Base-by-base conservation (phyloP, 352 stramenopile species). In the Phytophthora uliginosa region DNA sequence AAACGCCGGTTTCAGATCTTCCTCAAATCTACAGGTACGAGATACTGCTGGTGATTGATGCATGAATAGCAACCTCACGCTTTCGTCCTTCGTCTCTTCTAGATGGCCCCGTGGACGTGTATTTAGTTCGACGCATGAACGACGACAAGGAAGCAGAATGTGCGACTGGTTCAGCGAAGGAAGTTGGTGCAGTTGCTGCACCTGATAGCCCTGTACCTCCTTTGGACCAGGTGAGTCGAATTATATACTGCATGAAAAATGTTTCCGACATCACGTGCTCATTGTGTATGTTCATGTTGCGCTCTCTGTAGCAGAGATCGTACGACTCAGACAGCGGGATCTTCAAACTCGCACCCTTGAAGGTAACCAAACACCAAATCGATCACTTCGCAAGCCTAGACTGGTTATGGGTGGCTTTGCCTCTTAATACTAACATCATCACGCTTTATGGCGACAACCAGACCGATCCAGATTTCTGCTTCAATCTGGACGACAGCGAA, bases 1-100 rank as follows among this genome's bases (percentile, higher is more conserved):
- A 91, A 93, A 42, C 82, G 94, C 55, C 89, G 92, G 42, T 99
- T 97, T 78, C 92, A 99, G 76, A 98, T 99, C 66, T 98, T 97
- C 48, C 77, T 99, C n/a, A 96, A 97, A 67, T 95, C 86, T 40
- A 90, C 85, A 80, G 88, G 88, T 95, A 62, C 15, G 63, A 52
- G 7, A 74, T 45, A 13, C 38, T n/a, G 15, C 13, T 51, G 42
- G 42, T 22, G 17, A 17, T 22, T 50, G 18, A 20, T 50, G 17
- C 42, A 51, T 3, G n/a, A 51, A 26, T 24, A 22, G 17, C 18
- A 20, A 51, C 7, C n/a, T 69, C 38, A 59, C 13, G 2, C 38
- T 45, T 13, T n/a, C 13, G 10, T 24, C 12, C 26, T 59, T 63
- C 22, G 48, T 4, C 13, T 56, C 18, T 67, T 31, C 4, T 34